Evolutionary conservation across 1,284 basidiomycete species (phyloP).

Genomic region (Ganoderma leucocontextum): DNA sequence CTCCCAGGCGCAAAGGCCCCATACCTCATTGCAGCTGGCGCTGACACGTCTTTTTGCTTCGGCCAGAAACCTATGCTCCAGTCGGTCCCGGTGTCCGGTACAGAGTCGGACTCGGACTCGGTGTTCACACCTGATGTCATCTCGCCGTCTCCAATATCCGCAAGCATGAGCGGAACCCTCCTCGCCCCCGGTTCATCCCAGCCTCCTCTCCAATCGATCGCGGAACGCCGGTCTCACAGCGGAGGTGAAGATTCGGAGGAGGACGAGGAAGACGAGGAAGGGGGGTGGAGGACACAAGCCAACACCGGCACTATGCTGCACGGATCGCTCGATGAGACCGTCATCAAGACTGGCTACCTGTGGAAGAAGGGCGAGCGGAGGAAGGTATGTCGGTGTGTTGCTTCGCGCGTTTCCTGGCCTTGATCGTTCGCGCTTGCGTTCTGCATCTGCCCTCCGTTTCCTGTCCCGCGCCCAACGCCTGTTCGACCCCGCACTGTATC

Average conservation of each 20-base stretch:
- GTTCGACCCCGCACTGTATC: constrained; percentile 22
- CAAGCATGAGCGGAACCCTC: constrained; percentile 28
- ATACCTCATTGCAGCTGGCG: constrained; percentile 10
- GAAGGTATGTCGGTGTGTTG: constrained; percentile 69
- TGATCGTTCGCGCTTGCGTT: constrained; percentile 24
- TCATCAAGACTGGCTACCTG: constrained; percentile 85
- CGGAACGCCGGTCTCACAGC: constrained; percentile 72
- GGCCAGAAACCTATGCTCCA: constrained; percentile 39
- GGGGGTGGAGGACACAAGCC: constrained; percentile 66
- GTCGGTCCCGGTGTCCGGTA: constrained; percentile 68
- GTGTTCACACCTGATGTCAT: constrained; percentile 62
- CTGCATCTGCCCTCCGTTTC: background rate
- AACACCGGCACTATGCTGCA: constrained; percentile 34
- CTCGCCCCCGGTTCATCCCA: constrained; percentile 39
- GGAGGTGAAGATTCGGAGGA: constrained; percentile 82
- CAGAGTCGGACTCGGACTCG: constrained; percentile 90
- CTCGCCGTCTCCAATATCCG: constrained; percentile 43
- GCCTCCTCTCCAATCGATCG: constrained; percentile 76
- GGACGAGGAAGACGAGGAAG: constrained; percentile 62
- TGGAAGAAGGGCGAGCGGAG: constrained; percentile 94
- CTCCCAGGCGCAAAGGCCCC: constrained; percentile 8
- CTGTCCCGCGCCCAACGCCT: constrained; percentile 18
- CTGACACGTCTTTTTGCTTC: constrained; percentile 16
- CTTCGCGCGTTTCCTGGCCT: constrained; percentile 17
- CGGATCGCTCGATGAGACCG: constrained; percentile 70